Base-by-base conservation (phyloP, 345 rosid species). In the Acer negundo region DNA sequence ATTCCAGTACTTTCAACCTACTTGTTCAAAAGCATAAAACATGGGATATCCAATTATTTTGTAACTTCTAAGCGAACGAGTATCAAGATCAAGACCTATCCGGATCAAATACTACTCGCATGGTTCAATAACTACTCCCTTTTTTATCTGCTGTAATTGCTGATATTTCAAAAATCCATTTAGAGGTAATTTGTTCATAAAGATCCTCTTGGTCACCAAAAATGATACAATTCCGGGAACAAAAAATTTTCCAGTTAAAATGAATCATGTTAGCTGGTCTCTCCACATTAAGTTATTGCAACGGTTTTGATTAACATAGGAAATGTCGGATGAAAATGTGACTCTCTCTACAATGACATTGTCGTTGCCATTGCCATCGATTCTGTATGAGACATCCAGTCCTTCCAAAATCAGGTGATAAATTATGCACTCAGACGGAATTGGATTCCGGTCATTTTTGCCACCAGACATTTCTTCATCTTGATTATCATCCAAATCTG, bases 361-460 rank as follows among this genome's bases (percentile, higher is more conserved):
- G 72, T 91, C 85, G 44, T 82, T 87, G 72, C 92, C 85, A 47
- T 82, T 65, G 58, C 55, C 8, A 76, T 89, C 86, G n/a, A 95
- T 93, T 82, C 78, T 69, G 89, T 95, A 95, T 5, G 91, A 86
- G 79, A 93, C 83, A 77, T 93, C 93, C 62, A 91, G 81, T 63
- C 92, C 93, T 80, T 92, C 99, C 86, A 93, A 82, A 74, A 85
- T 65, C 74, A 93, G 85, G 85, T 92, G 99, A 84, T 92, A 95
- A 7, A 86, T 71, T 40, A 84, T 76, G 44, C 78, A 56, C 10
- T 67, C 80, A 0, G 82, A 70, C 58, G 74, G 75, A 28, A 28
- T 31, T 68, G 65, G 28, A 22, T 7, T 71, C 69, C 10, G 11
- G 24, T 69, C 81, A 23, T 13, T 55, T 65, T 59, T 77, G 13